Percentiles rank a stretch among this genome's conserved stretches.
These are phyloP conservation scores for Verticillium nonalfalfae DNA, from an alignment of 2,329 filamentous ascomycete genomes.

Conservation along the genomic window DNA sequence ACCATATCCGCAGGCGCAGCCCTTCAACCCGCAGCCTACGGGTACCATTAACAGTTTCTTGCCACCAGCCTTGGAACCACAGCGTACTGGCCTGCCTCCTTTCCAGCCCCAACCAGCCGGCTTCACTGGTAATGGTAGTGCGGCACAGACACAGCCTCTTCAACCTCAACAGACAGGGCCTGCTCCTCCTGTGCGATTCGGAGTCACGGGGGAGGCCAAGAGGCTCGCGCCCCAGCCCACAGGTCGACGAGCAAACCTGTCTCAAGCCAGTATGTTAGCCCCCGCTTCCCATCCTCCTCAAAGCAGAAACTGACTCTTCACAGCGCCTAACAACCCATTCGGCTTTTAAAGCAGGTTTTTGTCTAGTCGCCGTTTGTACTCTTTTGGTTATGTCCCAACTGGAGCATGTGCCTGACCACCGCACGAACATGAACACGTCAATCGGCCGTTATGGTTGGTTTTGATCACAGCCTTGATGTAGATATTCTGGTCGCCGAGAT, in stretches of 20 bases:
- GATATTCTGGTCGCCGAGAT: too few species aligned
- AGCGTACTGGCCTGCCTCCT: slow-evolving; percentile 45
- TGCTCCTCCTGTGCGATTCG: slow-evolving; percentile 82
- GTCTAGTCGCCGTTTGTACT: slow-evolving; percentile 5
- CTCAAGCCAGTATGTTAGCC: slow-evolving; percentile 83
- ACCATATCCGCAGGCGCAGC: slow-evolving; percentile 39
- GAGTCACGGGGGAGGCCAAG: slow-evolving; percentile 64
- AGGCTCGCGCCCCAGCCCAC: slow-evolving; percentile 82
- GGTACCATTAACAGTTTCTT: slow-evolving; percentile 51
- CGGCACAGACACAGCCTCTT: slow-evolving; percentile 36
- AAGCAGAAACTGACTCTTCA: slow-evolving; percentile 9
- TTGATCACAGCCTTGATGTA: too few species aligned
- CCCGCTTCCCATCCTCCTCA: neutral
- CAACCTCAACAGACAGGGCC: slow-evolving; percentile 53
- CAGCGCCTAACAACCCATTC: slow-evolving; percentile 46
- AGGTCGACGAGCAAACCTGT: slow-evolving; percentile 81
- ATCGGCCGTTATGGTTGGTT: too few species aligned
- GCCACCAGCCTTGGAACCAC: slow-evolving; percentile 53
- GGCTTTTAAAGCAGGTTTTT: slow-evolving; percentile 31
- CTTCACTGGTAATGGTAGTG: slow-evolving; percentile 22
- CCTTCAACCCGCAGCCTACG: slow-evolving; percentile 34
- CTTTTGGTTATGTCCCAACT: neutral
- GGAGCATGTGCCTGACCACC: neutral
- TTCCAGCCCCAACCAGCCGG: slow-evolving; percentile 43
- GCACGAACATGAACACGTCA: neutral